Evolutionary conservation across 2,329 filamentous ascomycete genomes (phyloP).

Genomic region (Colletotrichum sp.): DNA sequence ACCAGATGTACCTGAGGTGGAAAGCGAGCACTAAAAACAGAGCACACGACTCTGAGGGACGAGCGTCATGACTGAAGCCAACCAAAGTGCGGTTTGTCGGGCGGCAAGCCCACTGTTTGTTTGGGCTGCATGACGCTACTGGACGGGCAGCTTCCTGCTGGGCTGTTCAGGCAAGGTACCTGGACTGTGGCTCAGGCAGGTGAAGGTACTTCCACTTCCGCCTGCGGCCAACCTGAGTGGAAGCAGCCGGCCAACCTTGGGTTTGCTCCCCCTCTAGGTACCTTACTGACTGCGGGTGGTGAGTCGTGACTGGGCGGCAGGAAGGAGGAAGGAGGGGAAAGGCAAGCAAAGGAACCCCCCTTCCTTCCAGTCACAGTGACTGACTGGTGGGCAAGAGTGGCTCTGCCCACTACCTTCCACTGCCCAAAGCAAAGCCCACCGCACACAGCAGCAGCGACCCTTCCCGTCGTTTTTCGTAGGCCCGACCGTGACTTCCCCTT

Average conservation of each 20-base stretch:
- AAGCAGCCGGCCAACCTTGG: neutral
- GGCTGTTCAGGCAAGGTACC: neutral
- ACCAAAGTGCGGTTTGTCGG: neutral
- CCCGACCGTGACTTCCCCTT: slow-evolving; percentile 15
- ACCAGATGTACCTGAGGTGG: neutral
- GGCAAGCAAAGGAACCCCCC: neutral
- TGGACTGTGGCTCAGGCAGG: neutral
- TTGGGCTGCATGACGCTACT: neutral
- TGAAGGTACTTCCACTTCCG: neutral
- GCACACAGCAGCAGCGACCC: slow-evolving; percentile 9
- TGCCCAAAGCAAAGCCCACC: neutral
- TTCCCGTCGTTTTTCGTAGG: slow-evolving; percentile 31
- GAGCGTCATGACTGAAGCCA: neutral
- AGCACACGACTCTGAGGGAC: neutral
- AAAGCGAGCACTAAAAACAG: neutral
- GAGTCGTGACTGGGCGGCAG: neutral
- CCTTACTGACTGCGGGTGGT: neutral
- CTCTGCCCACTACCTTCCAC: neutral
- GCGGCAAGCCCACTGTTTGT: slow-evolving; percentile 2
- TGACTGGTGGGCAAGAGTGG: neutral
- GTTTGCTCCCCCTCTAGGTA: neutral
- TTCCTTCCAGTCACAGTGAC: neutral
- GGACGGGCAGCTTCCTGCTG: neutral
- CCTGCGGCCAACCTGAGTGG: neutral
- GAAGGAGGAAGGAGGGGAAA: neutral